A percentile compares a stretch with the other conserved stretches of the same genome.
Conservation (phyloP, 2,329 filamentous ascomycete species). For the Hypoxylon sp. region DNA sequence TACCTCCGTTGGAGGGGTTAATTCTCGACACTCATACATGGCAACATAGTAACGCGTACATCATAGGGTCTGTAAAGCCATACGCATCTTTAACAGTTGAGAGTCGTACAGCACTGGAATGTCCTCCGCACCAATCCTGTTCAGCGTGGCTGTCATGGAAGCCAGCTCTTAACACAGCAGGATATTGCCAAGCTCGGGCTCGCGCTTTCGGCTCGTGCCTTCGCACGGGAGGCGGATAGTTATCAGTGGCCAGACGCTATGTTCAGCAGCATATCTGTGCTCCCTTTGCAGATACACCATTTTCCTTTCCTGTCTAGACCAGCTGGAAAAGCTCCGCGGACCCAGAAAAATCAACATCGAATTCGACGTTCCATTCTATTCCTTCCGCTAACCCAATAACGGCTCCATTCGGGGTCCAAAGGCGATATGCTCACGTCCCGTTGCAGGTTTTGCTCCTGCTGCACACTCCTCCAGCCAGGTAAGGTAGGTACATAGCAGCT, state of each 20-base stretch:
- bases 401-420: constrained; percentile 1
- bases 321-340: not conserved
- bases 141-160: not conserved
- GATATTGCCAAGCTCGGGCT: constrained; percentile 14
- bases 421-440: constrained; percentile 16
- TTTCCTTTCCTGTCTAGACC: constrained; percentile 4
- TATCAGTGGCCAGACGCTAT: constrained; percentile 16
- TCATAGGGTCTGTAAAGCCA: constrained; percentile 4
- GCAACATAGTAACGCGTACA: constrained; percentile 4
- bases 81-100: not conserved
- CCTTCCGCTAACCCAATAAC: not conserved
- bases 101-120: not conserved
- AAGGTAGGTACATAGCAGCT: not conserved
- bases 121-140: constrained; percentile 1
- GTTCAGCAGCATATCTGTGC: constrained; percentile 8
- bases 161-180: not conserved
- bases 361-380: not conserved
- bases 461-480: constrained; percentile 15
- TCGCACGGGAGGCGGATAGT: constrained; percentile 12
- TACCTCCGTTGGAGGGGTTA: not conserved
- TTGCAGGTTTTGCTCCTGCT: constrained; percentile 9
- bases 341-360: not conserved
- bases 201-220: constrained; percentile 10
- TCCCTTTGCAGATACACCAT: not conserved
- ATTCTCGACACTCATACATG: constrained; percentile 1